Base-by-base conservation (phyloP, 192 early-diverging fungal genomes). In the Umbelopsis vinacea region DNA sequence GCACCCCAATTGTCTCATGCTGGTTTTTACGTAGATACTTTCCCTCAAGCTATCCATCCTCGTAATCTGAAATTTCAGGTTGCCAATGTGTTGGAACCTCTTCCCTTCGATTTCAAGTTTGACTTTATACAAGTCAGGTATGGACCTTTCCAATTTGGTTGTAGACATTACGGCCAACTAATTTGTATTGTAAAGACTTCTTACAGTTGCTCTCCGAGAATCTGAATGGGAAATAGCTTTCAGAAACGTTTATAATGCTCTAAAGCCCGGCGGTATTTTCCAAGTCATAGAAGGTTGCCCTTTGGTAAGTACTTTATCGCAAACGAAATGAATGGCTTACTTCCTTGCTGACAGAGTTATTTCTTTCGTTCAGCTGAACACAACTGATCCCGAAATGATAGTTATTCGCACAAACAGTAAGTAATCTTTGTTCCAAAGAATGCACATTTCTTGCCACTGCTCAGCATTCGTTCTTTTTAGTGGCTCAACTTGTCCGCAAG, bases 11-110 rank as follows among this genome's bases (percentile, higher is more conserved):
- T 0, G 11, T 35, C 15, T 63, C 26, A 29, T 37, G 12, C 4
- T 63, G 7, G 4, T 3, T 29, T 29, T 23, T n/a, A 26, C 26
- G 15, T 19, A 63, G 57, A 63, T 63, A 35, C 33, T 6, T 63
- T 63, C 57, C 57, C 57, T 0, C 24, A 63, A 37, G 57, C 57
- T 11, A 63, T 63, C 15, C 19, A 63, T 63, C 57, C 57, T 19
- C 57, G 29, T 15, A 63, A 63, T 26, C 3, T 63, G 33, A 10
- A 63, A 12, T 63, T 63, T 10, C 14, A 63, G 35, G 12, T 63
- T 19, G 26, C 57, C 7, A 63, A 63, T 19, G 26, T 63, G 6
- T 37, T 63, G 33, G 15, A 37, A 14, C 29, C 57, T 2, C 11
- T 63, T 17, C 57, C 57, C 0, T 63, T 14, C 35, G 33, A 29